phyloP scores from a whole-genome alignment of 176 grass and related monocot species.

The Carex littledalei region DNA sequence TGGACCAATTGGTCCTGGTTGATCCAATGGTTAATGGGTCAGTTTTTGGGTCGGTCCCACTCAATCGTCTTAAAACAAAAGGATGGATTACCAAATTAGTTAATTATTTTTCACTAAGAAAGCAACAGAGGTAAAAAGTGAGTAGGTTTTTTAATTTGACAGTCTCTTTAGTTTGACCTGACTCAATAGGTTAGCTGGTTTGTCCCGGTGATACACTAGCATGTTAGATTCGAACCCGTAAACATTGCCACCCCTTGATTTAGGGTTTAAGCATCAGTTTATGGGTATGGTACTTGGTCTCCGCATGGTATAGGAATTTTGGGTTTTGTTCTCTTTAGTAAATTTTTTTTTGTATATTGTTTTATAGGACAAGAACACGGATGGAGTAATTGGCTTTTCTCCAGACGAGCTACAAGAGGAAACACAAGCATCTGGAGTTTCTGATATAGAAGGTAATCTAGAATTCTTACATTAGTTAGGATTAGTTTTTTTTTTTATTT shows the following conservation, averaged over 20 bases:
- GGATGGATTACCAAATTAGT: background rate
- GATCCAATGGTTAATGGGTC: background rate
- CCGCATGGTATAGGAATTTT: background rate
- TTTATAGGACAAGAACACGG: constrained; percentile 19
- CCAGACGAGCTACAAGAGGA: too few species aligned
- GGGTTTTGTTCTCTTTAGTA: background rate
- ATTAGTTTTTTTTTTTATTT: too few species aligned
- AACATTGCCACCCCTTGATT: background rate
- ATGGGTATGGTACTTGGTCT: background rate
- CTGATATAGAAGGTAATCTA: too few species aligned
- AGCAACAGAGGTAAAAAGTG: background rate
- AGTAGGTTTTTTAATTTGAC: background rate
- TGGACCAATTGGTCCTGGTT: too few species aligned
- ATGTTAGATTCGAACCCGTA: background rate
- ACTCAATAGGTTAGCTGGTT: too few species aligned
- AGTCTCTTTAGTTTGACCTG: background rate
- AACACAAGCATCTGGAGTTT: too few species aligned
- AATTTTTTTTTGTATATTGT: background rate
- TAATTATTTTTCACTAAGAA: background rate
- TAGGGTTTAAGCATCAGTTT: background rate
- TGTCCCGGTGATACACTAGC: too few species aligned
- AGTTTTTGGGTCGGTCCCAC: background rate
- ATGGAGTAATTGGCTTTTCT: constrained; percentile 13
- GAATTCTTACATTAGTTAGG: too few species aligned
- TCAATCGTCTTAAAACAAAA: background rate